A percentile compares a stretch with the other conserved stretches of the same genome.
phyloP scores from a whole-genome alignment of 208 protist species.

The Trypanosoma melophagium region DNA sequence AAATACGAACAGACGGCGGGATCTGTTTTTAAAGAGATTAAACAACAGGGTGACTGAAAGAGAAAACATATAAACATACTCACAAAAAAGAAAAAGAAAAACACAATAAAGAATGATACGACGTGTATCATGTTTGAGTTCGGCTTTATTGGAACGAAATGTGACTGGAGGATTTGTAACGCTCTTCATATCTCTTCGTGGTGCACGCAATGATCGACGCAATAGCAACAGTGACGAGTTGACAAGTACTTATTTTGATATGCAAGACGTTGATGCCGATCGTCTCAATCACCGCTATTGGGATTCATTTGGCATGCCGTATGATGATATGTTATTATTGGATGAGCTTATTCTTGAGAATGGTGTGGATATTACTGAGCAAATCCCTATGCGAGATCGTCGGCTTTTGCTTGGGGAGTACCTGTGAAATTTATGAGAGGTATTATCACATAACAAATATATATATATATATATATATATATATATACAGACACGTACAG shows the following conservation, averaged over 20 bases:
- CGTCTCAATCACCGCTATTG: constrained; percentile 82
- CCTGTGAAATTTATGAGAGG: background rate
- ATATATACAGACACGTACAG: background rate
- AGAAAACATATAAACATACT: no score
- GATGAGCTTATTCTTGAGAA: constrained; percentile 18
- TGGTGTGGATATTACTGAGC: constrained; percentile 8
- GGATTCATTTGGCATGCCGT: constrained; percentile 48
- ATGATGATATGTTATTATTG: constrained; percentile 32
- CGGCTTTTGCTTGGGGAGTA: constrained; percentile 20
- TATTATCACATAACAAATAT: background rate
- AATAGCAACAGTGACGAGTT: constrained; percentile 22
- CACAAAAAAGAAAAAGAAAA: no score
- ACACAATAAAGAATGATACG: constrained; percentile 1
- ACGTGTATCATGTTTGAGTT: background rate
- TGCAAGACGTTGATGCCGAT: constrained; percentile 74
- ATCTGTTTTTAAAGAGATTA: no score
- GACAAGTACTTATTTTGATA: constrained; percentile 52
- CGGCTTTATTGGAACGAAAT: background rate
- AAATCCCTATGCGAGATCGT: constrained; percentile 13
- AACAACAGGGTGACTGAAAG: no score
- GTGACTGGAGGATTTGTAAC: background rate
- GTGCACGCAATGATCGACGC: background rate
- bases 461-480: background rate
- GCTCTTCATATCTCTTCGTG: background rate
- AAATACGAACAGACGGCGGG: no score